These are phyloP conservation scores for Neurospora sp. DNA, from an alignment of 495 filamentous ascomycete species.

Conservation along the genomic window DNA sequence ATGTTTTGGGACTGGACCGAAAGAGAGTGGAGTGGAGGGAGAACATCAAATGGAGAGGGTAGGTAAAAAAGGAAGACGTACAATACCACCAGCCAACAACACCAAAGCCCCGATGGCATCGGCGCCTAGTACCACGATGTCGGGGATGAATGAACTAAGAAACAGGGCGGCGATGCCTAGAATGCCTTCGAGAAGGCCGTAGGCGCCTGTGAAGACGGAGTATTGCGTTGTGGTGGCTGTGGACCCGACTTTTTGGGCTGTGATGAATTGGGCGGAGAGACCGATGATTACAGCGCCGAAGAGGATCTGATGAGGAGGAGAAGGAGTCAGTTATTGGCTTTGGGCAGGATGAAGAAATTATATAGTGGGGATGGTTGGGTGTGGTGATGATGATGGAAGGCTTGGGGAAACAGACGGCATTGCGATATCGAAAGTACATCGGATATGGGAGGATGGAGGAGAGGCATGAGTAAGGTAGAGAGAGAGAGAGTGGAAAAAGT, in stretches of 20 bases:
- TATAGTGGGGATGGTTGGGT: too few species aligned
- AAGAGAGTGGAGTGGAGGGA: too few species aligned
- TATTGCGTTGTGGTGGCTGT: conserved; percentile 35
- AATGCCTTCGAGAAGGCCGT: conserved; percentile 34
- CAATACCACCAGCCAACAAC: conserved; percentile 43
- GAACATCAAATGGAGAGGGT: too few species aligned
- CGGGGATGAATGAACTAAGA: conserved; percentile 25
- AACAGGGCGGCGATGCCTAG: conserved; percentile 31
- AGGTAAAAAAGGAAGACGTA: conserved; percentile 24
- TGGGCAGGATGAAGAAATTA: too few species aligned
- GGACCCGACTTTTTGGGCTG: conserved; percentile 25
- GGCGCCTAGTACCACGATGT: conserved; percentile 26
- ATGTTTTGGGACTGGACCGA: neutral
- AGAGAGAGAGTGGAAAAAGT: too few species aligned
- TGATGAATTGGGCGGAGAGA: conserved; percentile 36
- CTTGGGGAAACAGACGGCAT: too few species aligned
- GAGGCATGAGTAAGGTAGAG: too few species aligned
- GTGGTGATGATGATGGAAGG: too few species aligned
- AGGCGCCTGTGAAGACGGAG: conserved; percentile 37
- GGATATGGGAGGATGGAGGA: too few species aligned
- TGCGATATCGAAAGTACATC: too few species aligned
- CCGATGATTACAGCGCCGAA: conserved; percentile 37
- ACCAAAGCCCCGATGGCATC: conserved; percentile 36
- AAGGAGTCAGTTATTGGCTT: too few species aligned
- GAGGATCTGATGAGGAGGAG: conserved; percentile 16